Evolutionary conservation across 2,329 filamentous ascomycete genomes (phyloP), one percentile per base, ranked within the genome.

Genomic region (Phialophora tarda): DNA sequence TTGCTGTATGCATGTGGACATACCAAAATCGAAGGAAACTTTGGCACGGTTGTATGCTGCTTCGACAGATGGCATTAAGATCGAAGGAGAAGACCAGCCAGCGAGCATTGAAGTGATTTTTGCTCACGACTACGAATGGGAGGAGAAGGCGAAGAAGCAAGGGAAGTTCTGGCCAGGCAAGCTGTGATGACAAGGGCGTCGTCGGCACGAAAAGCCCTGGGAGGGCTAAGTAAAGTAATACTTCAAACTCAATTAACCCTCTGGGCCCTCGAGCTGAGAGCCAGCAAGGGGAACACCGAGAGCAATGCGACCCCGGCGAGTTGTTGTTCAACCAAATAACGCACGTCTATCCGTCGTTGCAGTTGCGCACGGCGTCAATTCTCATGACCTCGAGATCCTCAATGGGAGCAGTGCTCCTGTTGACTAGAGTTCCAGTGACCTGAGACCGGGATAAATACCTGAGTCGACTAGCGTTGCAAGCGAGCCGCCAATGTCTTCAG

Each of bases 81-180:
- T 70, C 32, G 65, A 64, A 8, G 63, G 63, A 24, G 60, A 70
- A 30, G 47, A 60, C 6, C 44, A 26, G 26, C 55, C 59, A 24
- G 68, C 65, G 78, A 63, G 65, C 14, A 71, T 77, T 10, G 75
- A 78, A 58, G 68, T 77, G 30, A 71, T 77, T 14, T 72, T 76
- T 51, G 75, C 75, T 0, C 76, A 77, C 72, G 73, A 77, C 71
- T 70, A 67, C 59, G 69, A 73, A 32, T 77, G 75, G 76, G 72
- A 73, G 41, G 69, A 71, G 58, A 57, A 69, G 21, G 70, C 69
- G 30, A 56, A 65, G 57, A 64, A 62, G 54, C 21, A 65, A 10
- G 59, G 59, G 14, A 68, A 66, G 53, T 73, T 72, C 44, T 72
- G 66, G 66, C 66, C 66, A 17, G 66, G 66, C 2, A 65, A 53